Percentiles rank a stretch among this genome's conserved stretches.
phyloP scores from a whole-genome alignment of 768 basidiomycete species.

The Tulasnella sp. region DNA sequence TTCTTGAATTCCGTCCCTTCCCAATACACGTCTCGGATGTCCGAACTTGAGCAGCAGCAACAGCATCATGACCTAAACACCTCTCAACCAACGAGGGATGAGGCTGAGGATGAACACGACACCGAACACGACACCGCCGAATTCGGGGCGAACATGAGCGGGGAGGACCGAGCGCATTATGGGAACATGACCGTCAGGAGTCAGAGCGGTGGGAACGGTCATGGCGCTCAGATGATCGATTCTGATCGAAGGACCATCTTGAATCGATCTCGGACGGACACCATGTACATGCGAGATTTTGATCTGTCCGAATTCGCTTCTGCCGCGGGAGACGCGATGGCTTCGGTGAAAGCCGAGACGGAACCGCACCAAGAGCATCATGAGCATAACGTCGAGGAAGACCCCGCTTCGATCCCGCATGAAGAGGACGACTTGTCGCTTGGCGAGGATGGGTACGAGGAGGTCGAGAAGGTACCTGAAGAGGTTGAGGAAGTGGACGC shows the following conservation, averaged over 20 bases:
- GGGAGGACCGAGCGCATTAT: background rate
- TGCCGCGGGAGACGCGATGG: slow-evolving; percentile 11
- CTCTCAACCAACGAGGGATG: background rate
- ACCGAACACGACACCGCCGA: background rate
- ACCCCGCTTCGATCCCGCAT: background rate
- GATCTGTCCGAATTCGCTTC: slow-evolving; percentile 8
- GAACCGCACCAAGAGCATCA: background rate
- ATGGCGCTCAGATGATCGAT: slow-evolving; percentile 6
- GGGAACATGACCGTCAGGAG: background rate
- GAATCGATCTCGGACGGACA: slow-evolving; percentile 13
- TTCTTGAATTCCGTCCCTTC: slow-evolving; percentile 1
- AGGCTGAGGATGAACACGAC: background rate
- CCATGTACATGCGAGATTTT: slow-evolving; percentile 14
- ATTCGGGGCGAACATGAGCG: too few species aligned
- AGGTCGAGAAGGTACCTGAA: background rate
- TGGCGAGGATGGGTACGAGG: background rate
- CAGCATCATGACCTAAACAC: background rate
- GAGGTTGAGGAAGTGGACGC: too few species aligned
- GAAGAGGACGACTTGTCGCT: slow-evolving; percentile 8
- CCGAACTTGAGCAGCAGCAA: too few species aligned
- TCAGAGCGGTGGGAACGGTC: background rate
- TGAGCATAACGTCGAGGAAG: slow-evolving; percentile 10
- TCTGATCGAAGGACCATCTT: slow-evolving; percentile 2
- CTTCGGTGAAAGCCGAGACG: slow-evolving; percentile 3
- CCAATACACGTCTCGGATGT: too few species aligned